Base-by-base conservation (phyloP, 768 basidiomycete species). In the Serendipita sp. region DNA sequence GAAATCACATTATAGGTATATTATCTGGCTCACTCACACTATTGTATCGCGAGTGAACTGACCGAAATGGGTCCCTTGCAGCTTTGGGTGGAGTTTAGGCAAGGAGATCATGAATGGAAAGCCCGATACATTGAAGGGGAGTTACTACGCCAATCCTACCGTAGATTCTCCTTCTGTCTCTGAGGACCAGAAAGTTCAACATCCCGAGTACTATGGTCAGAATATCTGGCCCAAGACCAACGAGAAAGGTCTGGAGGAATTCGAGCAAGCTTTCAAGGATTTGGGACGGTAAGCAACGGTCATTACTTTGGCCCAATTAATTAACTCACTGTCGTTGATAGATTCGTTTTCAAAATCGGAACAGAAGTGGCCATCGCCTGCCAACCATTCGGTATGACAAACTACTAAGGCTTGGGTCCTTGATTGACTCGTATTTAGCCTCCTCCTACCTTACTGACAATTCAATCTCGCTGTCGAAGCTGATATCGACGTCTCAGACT, bases 71-170 rank as follows among this genome's bases (percentile, higher is more conserved):
- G 40, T 6, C 40, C 36, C 37, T 48, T 68, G 62, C 66, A 88
- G 86, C 71, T 97, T 93, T 73, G 95, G 95, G n/a, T 98, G 95
- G 95, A 90, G 87, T 48, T 90, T 95, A 74, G 95, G 95, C 63
- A 96, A 97, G 84, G 95, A 97, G 79, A 83, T 94, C 52, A 96
- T 97, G 93, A 97, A 97, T 70, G 94, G 94, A 34, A 86, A 83
- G 68, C 88, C 87, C 68, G 92, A 97, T 72, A 76, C 80, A 2
- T 76, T 94, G 69, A 98, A 97, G 73, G 95, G 94, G 2, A 92
- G 89, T 0, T 99, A 85, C 75, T 99, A 99, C 71, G 93, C 91
- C 65, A 93, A 87, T 69, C 91, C 92, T 6, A 73, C 85, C 29
- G 70, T 85, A 0, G 91, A 93, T 64, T 67, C 71, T 33, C 82